Base-by-base conservation (phyloP, 805 yeast species). In the Nakazawaea anatomiae region DNA sequence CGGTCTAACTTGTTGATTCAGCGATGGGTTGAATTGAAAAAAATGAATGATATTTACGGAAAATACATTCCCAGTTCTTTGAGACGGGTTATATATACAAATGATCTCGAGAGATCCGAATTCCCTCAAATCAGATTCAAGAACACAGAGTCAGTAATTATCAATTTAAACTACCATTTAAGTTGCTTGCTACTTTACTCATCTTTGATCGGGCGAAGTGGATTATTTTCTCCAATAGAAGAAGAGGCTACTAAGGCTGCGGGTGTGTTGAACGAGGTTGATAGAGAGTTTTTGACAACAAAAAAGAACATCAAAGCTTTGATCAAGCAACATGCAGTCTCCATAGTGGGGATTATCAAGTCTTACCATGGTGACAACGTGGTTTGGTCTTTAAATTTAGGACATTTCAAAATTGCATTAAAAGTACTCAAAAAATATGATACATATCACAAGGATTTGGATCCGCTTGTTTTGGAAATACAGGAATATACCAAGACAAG, bases 1-100 rank as follows among this genome's bases (percentile, higher is more conserved):
- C 12, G 5, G 12, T 31, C 25, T 18, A 44, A 39, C 34, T 25
- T 30, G 25, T 48, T 54, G 45, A 38, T 44, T 25, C 49, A 47
- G n/a, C 50, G 48, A 40, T 54, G 57, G 57, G 40, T 54, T 4
- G 50, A 49, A 28, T 41, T 54, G 46, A 42, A 46, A 34, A 46
- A 45, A 18, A 39, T 42, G 42, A 42, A 39, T 25, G 52, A 50
- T 35, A 39, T 12, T 8, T 54, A 46, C 40, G 54, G 50, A 11
- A 51, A 51, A 42, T 42, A 14, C 18, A 18, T 46, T 6, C 53
- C 53, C 5, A 25, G 25, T 28, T 27, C 39, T 2, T 43, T 51
- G 34, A 42, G 53, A 14, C 38, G 29, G 28, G 12, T 43, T 18
- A 35, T 38, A 3, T 45, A 35, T 18, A 30, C 12, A 9, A 35